Evolutionary conservation across 257 asterid species (phyloP).

Genomic region (Verbascum thapsus): DNA sequence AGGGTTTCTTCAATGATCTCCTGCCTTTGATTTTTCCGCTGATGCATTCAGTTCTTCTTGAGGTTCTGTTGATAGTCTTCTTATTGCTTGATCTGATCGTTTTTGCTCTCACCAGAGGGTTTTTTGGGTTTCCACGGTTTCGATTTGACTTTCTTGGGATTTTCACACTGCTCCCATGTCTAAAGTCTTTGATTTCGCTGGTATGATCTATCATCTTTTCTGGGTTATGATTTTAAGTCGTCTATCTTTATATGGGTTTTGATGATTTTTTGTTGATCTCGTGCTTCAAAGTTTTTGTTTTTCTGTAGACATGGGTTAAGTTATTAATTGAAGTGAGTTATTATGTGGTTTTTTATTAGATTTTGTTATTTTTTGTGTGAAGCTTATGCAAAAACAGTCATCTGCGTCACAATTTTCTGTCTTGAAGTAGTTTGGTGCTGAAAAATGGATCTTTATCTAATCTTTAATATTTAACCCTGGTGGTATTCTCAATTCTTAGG

Average conservation of each 20-base stretch:
- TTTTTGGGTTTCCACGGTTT: slow-evolving; percentile 47
- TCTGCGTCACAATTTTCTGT: too few species aligned
- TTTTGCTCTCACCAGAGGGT: slow-evolving; percentile 66
- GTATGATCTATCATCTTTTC: slow-evolving; percentile 46
- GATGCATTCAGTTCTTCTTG: slow-evolving; percentile 70
- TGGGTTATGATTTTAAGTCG: slow-evolving; percentile 23
- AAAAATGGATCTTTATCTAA: too few species aligned
- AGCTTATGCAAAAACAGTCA: neutral
- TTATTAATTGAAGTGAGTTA: neutral
- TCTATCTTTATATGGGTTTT: slow-evolving; percentile 3
- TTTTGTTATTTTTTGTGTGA: slow-evolving; percentile 21
- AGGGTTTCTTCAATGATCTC: too few species aligned
- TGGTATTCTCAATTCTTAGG: slow-evolving; percentile 2
- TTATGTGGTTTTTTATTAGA: slow-evolving; percentile 18
- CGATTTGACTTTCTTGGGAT: too few species aligned
- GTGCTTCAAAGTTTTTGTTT: too few species aligned
- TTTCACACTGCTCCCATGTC: slow-evolving; percentile 60
- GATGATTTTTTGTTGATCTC: slow-evolving; percentile 1
- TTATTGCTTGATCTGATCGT: slow-evolving; percentile 45
- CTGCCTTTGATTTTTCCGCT: slow-evolving; percentile 38
- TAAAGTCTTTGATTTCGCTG: slow-evolving; percentile 72
- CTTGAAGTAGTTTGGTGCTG: too few species aligned
- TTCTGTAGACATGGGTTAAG: too few species aligned
- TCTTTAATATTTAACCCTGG: neutral
- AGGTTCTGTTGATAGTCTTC: slow-evolving; percentile 38